Evolutionary conservation across 768 basidiomycete genomes (phyloP).

Genomic region (Stropharia rugosoannulata): DNA sequence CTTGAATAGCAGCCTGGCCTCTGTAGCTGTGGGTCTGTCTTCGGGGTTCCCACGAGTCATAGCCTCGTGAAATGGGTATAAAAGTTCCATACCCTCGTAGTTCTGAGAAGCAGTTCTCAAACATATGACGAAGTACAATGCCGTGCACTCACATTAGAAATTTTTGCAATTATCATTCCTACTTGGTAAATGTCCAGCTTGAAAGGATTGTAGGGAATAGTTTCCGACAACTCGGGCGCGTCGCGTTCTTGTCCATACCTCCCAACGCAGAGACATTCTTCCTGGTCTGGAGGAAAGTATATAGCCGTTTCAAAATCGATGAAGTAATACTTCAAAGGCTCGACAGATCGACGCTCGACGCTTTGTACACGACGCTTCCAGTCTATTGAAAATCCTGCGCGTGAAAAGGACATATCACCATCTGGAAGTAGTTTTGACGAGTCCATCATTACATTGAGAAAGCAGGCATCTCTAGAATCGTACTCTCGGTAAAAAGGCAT

Average conservation of each 20-base stretch:
- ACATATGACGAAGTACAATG: no score
- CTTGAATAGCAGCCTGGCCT: background rate
- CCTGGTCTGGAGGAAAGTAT: background rate
- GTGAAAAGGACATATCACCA: slow-evolving; percentile 2
- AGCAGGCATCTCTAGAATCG: slow-evolving; percentile 9
- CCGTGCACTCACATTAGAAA: no score
- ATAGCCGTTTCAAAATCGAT: slow-evolving; percentile 25
- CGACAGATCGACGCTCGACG: slow-evolving; percentile 15
- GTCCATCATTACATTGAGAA: slow-evolving; percentile 16
- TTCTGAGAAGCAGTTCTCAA: background rate
- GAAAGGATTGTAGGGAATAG: no score
- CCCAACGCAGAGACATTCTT: slow-evolving; percentile 1
- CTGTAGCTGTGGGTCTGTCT: background rate
- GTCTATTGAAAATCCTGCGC: background rate
- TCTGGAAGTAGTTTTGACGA: slow-evolving; percentile 8
- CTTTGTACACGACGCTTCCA: background rate
- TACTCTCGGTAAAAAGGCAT: background rate
- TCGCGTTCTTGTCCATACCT: slow-evolving; percentile 18
- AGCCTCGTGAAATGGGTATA: background rate
- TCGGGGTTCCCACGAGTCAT: background rate
- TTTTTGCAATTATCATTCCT: no score
- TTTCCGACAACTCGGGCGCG: slow-evolving; percentile 22
- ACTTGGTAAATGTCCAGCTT: no score
- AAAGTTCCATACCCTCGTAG: background rate
- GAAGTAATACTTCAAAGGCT: slow-evolving; percentile 25